Base-by-base conservation (phyloP, 2,329 filamentous ascomycete species). In the Fusarium sp. region DNA sequence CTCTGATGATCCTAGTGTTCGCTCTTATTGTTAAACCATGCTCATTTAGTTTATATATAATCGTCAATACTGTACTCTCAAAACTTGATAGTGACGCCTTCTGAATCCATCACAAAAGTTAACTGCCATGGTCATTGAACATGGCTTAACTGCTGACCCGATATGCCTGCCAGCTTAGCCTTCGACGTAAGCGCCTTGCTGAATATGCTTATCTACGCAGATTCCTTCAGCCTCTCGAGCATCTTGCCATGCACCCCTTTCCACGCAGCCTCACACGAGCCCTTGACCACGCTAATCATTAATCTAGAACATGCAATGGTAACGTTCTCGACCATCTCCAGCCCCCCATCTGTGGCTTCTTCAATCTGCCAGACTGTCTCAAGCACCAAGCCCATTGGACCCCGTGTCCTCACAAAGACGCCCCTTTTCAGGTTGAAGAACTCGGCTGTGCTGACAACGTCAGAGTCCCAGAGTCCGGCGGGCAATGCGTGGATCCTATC, bases 391-490 rank as follows among this genome's bases (percentile, higher is more conserved):
- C 76, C 78, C 71, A 86, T 67, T 19, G 84, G 83, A 36, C 81
- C 82, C 39, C 74, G 75, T 50, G 85, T 80, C 9, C 83, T 74
- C 38, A 83, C 80, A 69, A 84, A 85, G 7, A 83, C 66, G 15
- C 84, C 84, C 26, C 72, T 76, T n/a, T 74, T 74, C 15, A 81
- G 73, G 59, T 84, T 73, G 15, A 81, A 80, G 58, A 86, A 82
- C 72, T 86, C 83, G 68, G 84, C 83, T 6, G 72, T 79, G 74
- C 83, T 85, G 48, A 81, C 77, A 7, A 86, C 80, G 43, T 81
- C 80, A 47, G 78, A 81, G 67, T 83, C 82, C 83, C 82, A 86
- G 26, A 86, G 75, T 3, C 83, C 83, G 12, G 82, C 82, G 4
- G 83, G 83, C 24, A 86, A 75, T 34, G 82, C 76, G 65, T 85